These are phyloP conservation scores for Somion occarium DNA, from an alignment of 1,284 basidiomycete genomes.

Conservation along the genomic window DNA sequence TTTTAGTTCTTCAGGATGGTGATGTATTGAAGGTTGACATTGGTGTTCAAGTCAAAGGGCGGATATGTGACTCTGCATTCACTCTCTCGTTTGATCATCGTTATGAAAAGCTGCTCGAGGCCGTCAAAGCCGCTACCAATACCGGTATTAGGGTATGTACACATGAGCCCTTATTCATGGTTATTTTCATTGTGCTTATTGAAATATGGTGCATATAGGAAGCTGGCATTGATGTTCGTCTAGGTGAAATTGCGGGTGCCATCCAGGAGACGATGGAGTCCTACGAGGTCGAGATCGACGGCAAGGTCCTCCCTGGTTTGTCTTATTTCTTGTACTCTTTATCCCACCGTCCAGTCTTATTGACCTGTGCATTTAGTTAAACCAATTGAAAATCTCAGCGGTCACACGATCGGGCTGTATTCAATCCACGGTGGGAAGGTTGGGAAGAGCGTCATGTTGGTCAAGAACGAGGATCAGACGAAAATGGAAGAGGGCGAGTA, in stretches of 20 bases:
- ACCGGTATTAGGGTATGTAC: conserved; percentile 73
- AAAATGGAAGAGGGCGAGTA: conserved; percentile 99
- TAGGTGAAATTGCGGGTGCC: conserved; percentile 88
- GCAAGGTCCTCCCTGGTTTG: conserved; percentile 82
- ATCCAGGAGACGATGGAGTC: conserved; percentile 99
- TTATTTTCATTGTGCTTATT: conserved; percentile 1
- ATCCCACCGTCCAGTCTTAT: not conserved
- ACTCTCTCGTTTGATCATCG: conserved; percentile 88
- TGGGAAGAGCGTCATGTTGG: conserved; percentile 86
- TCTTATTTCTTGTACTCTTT: conserved; percentile 8
- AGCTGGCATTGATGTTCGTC: conserved; percentile 93
- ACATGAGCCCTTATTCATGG: conserved; percentile 1
- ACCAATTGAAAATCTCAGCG: conserved; percentile 86
- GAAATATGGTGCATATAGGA: conserved; percentile 46
- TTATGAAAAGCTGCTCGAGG: conserved; percentile 86
- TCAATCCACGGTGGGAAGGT: conserved; percentile 88
- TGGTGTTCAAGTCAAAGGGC: conserved; percentile 93
- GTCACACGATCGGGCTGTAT: conserved; percentile 88
- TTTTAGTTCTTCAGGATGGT: conserved; percentile 68
- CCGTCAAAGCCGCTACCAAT: conserved; percentile 92
- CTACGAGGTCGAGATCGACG: conserved; percentile 91
- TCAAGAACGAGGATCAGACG: conserved; percentile 84
- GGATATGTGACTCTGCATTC: conserved; percentile 95
- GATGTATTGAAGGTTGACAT: conserved; percentile 98
- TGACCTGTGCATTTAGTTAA: conserved; percentile 59